Base-by-base conservation (phyloP, 495 filamentous ascomycete genomes). In the Pyrenula aspistea region DNA sequence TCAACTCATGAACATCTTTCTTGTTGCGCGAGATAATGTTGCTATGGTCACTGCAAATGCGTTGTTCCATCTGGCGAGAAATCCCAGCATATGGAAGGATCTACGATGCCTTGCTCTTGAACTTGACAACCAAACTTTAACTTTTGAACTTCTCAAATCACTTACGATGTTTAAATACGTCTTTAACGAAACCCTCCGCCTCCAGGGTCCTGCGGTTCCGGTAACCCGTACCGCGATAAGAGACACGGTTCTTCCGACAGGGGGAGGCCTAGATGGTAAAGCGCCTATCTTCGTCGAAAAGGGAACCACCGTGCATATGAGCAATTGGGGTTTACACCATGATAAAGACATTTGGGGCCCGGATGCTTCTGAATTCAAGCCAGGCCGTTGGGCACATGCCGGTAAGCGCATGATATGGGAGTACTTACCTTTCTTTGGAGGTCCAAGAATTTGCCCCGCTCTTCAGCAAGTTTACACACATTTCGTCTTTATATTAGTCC, bases 61-160 rank as follows among this genome's bases (percentile, higher is more conserved):
- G 4, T 73, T 92, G 56, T 88, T 86, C 67, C 87, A 95, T 66
- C 75, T 96, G 0, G 80, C 85, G 20, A 77, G 79, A 2, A 76
- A 84, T 59, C 88, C 89, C 0, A 68, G 81, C 10, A 70, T 81
- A 12, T 77, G 89, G 8, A 64, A 71, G 47, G 86, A 82, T 63
- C 74, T 96, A 51, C 83, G 89, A 49, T 66, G 71, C 12, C 89
- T 95, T 67, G 90, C 95, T 76, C 65, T 89, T 81, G n/a, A 80
- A 75, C 76, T 95, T 81, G 85, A 89, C 80, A 73, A 83, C 83
- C 54, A 83, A 76, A 53, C 95, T 71, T 89, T 89, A 1, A 83
- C 77, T 25, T 91, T 88, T 68, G 66, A 73, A 2, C 80, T 89
- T 61, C 72, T 91, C 47, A 89, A 88, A 71, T 73, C 75, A 50